Percentiles rank a stretch among this genome's conserved stretches.
Conservation (phyloP, 371 early-diverging fungal genomes). For the Actinomucor elegans region DNA sequence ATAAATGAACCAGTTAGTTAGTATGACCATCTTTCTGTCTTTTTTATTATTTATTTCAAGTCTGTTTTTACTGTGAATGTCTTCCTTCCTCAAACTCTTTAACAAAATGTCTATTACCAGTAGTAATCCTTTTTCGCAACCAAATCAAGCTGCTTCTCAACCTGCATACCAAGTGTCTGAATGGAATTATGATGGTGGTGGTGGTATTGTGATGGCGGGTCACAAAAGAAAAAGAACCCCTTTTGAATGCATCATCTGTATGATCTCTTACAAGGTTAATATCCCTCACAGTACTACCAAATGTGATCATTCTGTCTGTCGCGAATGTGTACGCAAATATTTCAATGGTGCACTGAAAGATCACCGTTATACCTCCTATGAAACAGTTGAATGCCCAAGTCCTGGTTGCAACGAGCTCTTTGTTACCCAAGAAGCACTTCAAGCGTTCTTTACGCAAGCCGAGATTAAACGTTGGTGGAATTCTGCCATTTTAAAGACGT, state of each 20-base stretch:
- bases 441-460: not conserved
- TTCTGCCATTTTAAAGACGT: not conserved
- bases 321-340: conserved; percentile 3
- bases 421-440: not conserved
- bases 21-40: no score
- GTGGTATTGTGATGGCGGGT: not conserved
- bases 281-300: not conserved
- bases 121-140: no score
- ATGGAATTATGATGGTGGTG: no score
- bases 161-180: no score
- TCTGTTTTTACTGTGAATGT: no score
- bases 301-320: conserved; percentile 9
- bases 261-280: not conserved
- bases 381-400: conserved; percentile 7
- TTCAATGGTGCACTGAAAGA: not conserved
- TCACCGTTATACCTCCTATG: not conserved
- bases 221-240: not conserved
- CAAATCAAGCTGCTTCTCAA: no score
- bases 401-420: not conserved
- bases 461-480: conserved; percentile 14
- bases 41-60: no score
- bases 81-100: no score
- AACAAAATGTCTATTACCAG: no score
- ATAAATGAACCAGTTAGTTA: no score
- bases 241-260: conserved; percentile 9